phyloP scores from a whole-genome alignment of 495 filamentous ascomycete species.

The Penicillium angulare region DNA sequence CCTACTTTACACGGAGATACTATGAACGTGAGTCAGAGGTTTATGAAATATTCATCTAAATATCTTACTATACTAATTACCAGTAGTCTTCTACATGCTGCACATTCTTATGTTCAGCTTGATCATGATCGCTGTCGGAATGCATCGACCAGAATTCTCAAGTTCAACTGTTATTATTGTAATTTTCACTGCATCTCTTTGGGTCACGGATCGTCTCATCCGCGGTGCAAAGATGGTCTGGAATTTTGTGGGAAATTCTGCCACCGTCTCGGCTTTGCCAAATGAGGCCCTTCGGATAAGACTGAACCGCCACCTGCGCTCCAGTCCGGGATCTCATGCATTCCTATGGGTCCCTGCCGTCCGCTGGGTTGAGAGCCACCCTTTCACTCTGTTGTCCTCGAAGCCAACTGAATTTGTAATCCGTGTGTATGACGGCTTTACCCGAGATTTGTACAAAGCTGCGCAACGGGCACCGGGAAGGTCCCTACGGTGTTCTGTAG shows the following conservation, averaged over 20 bases:
- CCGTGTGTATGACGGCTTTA: conserved; percentile 57
- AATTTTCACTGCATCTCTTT: conserved; percentile 46
- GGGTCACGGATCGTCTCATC: conserved; percentile 53
- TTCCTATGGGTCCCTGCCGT: conserved; percentile 60
- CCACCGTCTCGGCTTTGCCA: conserved; percentile 52
- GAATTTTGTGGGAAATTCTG: conserved; percentile 52
- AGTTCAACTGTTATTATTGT: conserved; percentile 42
- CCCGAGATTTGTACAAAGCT: conserved; percentile 49
- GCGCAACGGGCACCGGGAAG: conserved; percentile 46
- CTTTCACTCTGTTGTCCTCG: conserved; percentile 56
- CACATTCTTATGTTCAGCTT: conserved; percentile 53
- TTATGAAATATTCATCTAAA: neutral
- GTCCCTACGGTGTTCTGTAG: conserved; percentile 47
- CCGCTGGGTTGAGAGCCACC: conserved; percentile 56
- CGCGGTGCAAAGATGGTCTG: conserved; percentile 44
- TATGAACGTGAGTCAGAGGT: conserved; percentile 43
- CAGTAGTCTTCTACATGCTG: conserved; percentile 50
- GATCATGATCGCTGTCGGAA: conserved; percentile 48
- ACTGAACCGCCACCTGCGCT: conserved; percentile 42
- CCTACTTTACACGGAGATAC: conserved; percentile 31
- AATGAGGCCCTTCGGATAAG: conserved; percentile 55
- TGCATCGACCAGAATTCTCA: conserved; percentile 51
- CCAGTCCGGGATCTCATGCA: conserved; percentile 54
- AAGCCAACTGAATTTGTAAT: conserved; percentile 52
- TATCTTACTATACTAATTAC: neutral